These are phyloP conservation scores for Hemileccinum impolitum DNA, from an alignment of 768 basidiomycete genomes.

Conservation along the genomic window DNA sequence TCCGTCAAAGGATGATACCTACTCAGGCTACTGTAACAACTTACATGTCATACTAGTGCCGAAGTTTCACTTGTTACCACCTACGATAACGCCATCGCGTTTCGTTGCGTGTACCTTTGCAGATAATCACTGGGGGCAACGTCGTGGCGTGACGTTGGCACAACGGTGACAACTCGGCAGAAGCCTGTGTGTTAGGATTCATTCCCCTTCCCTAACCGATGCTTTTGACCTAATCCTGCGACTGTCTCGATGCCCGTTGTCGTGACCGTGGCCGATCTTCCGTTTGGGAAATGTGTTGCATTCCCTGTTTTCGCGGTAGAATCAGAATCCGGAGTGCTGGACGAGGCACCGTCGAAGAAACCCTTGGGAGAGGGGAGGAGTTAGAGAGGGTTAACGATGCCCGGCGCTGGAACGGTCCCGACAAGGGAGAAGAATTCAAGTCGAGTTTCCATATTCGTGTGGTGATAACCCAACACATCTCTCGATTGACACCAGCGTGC, in stretches of 20 bases:
- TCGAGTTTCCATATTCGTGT: conserved; percentile 93
- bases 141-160: no score
- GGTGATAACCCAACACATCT: no score
- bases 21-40: no score
- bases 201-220: conserved; percentile 80
- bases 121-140: no score
- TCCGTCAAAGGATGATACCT: no score
- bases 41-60: no score
- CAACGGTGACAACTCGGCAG: no score
- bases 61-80: no score
- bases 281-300: not conserved
- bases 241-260: conserved; percentile 37
- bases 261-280: conserved; percentile 24
- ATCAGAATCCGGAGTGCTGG: conserved; percentile 6
- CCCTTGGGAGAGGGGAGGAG: conserved; percentile 55
- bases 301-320: not conserved
- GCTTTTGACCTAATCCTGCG: conserved; percentile 84
- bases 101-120: no score
- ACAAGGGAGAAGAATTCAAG: conserved; percentile 71
- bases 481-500: no score
- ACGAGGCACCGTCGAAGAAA: conserved; percentile 42
- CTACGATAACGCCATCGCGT: no score
- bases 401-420: conserved; percentile 62
- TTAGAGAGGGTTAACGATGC: conserved; percentile 90
- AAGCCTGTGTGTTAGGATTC: no score